Evolutionary conservation across 345 rosid genomes (phyloP).

Genomic region (Aquilaria sinensis): DNA sequence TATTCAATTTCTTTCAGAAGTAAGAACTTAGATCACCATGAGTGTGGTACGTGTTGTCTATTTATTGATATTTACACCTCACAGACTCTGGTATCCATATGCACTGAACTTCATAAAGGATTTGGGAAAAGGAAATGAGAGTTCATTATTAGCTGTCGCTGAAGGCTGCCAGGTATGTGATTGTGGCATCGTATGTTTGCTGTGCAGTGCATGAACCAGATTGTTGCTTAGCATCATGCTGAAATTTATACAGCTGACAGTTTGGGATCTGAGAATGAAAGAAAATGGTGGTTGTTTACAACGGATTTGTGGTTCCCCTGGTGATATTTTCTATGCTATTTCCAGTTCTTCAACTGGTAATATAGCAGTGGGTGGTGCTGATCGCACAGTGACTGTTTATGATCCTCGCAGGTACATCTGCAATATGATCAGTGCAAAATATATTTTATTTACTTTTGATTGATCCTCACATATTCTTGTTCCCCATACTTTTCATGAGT

Average conservation of each 20-base stretch:
- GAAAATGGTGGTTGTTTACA: conserved; percentile 60
- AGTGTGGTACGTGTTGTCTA: not conserved
- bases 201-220: conserved; percentile 7
- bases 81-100: conserved; percentile 65
- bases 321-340: conserved; percentile 48
- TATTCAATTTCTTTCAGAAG: too few species aligned
- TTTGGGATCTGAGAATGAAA: conserved; percentile 66
- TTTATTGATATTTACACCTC: conserved; percentile 12
- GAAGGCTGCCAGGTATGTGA: conserved; percentile 62
- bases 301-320: conserved; percentile 53
- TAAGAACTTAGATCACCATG: too few species aligned
- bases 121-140: conserved; percentile 36
- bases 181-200: not conserved
- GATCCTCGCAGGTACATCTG: conserved; percentile 65
- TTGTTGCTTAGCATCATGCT: conserved; percentile 12
- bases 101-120: conserved; percentile 42
- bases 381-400: conserved; percentile 59
- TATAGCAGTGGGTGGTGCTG: conserved; percentile 64
- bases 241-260: conserved; percentile 37
- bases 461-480: not conserved
- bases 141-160: conserved; percentile 41
- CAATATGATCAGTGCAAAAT: not conserved
- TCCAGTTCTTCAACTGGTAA: conserved; percentile 48
- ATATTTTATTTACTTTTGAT: not conserved
- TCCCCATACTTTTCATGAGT: not conserved